phyloP scores from a whole-genome alignment of 1,284 basidiomycete genomes.

The Wallemia mellicola region DNA sequence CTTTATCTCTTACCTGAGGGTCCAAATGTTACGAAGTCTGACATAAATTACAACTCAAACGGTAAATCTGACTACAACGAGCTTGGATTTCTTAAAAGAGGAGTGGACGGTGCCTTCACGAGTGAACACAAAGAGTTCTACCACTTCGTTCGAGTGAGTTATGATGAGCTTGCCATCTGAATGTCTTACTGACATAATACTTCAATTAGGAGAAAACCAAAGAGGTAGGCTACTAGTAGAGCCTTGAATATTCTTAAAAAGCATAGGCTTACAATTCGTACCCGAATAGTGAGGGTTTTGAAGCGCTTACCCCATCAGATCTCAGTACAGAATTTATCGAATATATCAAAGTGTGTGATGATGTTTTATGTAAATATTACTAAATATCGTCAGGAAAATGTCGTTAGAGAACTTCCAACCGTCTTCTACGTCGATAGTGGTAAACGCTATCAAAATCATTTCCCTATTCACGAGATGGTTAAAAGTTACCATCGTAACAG shows the following conservation, averaged over 20 bases:
- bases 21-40: not conserved
- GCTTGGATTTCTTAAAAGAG: not conserved
- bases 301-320: not conserved
- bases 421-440: not conserved
- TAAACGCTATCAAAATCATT: not conserved
- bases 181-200: too few species aligned
- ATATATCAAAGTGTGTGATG: not conserved
- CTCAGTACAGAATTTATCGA: not conserved
- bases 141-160: not conserved
- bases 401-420: not conserved
- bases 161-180: too few species aligned
- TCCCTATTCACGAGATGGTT: not conserved
- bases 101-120: not conserved
- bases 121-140: not conserved
- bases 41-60: not conserved
- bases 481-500: not conserved
- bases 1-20: not conserved
- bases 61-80: not conserved
- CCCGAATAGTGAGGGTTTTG: not conserved
- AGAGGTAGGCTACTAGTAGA: too few species aligned
- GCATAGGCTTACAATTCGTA: not conserved
- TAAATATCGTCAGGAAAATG: not conserved
- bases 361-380: not conserved
- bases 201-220: too few species aligned
- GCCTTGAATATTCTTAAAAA: too few species aligned